A percentile compares a stretch with the other conserved stretches of the same genome.
Evolutionary conservation across 179 eudicot genomes (phyloP).

Genomic region (Gypsophila paniculata): DNA sequence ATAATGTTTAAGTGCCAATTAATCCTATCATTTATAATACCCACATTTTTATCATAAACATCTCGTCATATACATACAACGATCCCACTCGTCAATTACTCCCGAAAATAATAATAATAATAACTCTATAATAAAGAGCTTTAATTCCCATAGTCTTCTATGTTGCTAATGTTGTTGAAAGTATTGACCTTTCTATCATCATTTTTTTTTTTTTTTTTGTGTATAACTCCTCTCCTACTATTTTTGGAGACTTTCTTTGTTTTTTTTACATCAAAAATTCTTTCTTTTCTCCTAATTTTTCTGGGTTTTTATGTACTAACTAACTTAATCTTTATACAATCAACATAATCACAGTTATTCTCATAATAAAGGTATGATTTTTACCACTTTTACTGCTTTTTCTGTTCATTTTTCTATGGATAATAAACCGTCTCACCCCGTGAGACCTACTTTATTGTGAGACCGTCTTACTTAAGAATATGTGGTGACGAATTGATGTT

Average conservation of each 20-base stretch:
- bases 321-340: not conserved
- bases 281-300: conserved; percentile 18
- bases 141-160: not conserved
- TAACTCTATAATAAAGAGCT: too few species aligned
- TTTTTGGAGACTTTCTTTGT: conserved; percentile 25
- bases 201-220: not conserved
- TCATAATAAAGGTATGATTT: conserved; percentile 19
- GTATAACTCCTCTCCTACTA: conserved; percentile 14
- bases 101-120: too few species aligned
- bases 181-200: conserved; percentile 18
- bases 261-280: conserved; percentile 1
- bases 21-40: too few species aligned
- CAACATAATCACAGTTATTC: conserved; percentile 14
- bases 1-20: too few species aligned
- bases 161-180: conserved; percentile 15
- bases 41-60: too few species aligned
- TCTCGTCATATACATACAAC: too few species aligned
- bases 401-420: conserved; percentile 12
- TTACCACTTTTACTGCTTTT: not conserved
- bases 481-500: not conserved
- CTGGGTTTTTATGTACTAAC: not conserved
- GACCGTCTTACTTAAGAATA: too few species aligned
- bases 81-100: too few species aligned
- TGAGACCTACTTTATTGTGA: too few species aligned
- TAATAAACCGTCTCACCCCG: too few species aligned